phyloP scores from a whole-genome alignment of 129 eudicot genomes.

The Kitagawia praeruptora region DNA sequence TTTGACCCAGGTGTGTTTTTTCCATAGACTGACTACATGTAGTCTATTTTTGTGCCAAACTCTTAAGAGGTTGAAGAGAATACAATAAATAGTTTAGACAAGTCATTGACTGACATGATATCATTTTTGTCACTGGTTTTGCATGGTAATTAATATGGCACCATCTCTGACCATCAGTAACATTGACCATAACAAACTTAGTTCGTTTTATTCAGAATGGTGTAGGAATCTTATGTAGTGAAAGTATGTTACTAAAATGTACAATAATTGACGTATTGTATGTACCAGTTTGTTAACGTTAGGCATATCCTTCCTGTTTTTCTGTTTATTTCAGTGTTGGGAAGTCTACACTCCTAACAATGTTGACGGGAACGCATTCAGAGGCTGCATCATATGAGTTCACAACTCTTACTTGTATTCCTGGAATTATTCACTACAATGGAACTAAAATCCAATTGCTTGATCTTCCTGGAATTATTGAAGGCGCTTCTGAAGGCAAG shows the following conservation, averaged over 20 bases:
- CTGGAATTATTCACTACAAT: slow-evolving; percentile 96
- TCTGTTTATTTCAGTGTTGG: slow-evolving; percentile 68
- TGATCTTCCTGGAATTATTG: slow-evolving; percentile 99
- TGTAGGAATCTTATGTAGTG: background rate
- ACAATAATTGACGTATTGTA: background rate
- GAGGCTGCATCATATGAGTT: slow-evolving; percentile 99
- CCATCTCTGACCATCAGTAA: background rate
- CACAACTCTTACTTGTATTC: slow-evolving; percentile 94
- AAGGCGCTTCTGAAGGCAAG: slow-evolving; percentile 99
- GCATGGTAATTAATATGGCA: background rate
- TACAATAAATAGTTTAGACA: background rate
- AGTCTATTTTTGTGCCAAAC: background rate
- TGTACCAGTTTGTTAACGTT: background rate
- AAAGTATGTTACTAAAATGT: slow-evolving; percentile 1
- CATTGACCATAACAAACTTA: background rate
- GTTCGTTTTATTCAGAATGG: background rate
- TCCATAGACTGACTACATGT: background rate
- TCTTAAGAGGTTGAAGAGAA: background rate
- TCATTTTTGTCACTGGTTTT: background rate
- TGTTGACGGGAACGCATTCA: slow-evolving; percentile 97
- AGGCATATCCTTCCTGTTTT: slow-evolving; percentile 2
- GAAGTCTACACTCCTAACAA: slow-evolving; percentile 86
- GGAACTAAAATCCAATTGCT: slow-evolving; percentile 94
- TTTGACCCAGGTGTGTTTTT: background rate
- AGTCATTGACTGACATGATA: background rate